Conservation (phyloP, 192 early-diverging fungal genomes). For the Neocallimastix lanati region DNA sequence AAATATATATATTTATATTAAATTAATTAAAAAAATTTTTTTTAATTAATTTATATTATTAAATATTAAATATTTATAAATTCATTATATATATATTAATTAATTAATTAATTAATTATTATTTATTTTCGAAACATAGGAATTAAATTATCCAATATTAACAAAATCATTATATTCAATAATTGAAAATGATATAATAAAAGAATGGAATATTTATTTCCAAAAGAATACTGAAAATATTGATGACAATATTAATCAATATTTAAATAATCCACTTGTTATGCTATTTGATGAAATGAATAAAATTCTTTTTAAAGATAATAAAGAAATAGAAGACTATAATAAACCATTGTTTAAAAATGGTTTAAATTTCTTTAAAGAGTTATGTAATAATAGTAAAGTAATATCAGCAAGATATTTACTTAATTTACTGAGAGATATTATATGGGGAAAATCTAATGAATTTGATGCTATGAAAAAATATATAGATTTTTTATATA, state of each 20-base stretch:
- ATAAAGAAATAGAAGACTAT: background rate
- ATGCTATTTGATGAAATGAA: background rate
- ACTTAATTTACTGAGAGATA: background rate
- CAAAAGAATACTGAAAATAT: background rate
- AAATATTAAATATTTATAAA: no score
- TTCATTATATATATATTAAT: no score
- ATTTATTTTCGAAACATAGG: background rate
- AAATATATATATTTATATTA: no score
- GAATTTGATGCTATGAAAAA: background rate
- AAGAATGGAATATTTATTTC: background rate
- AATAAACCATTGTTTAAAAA: background rate
- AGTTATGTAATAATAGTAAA: background rate
- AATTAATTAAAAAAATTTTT: no score
- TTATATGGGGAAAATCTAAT: background rate
- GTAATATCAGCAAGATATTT: background rate
- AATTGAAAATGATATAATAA: background rate
- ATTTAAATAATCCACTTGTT: background rate
- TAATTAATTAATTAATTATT: no score
- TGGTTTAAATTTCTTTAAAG: background rate
- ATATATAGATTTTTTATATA: background rate
- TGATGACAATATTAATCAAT: background rate
- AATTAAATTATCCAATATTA: background rate
- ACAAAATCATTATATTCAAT: background rate
- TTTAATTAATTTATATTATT: no score
- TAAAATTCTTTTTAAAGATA: background rate